Evolutionary conservation across 2,329 filamentous ascomycete species (phyloP), one percentile per base, ranked within the genome.

Genomic region (Emergomyces pasteurianus): DNA sequence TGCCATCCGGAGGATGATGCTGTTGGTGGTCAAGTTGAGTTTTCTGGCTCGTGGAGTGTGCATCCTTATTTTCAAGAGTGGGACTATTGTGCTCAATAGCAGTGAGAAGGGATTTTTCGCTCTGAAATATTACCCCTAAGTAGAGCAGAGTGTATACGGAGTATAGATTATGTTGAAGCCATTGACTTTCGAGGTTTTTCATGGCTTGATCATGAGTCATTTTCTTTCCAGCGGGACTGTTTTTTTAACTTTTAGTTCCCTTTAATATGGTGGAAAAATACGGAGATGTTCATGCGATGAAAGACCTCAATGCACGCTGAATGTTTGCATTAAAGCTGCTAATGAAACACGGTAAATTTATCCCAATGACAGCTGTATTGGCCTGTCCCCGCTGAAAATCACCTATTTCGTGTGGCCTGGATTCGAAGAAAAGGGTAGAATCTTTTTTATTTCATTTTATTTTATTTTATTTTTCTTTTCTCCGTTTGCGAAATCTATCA

Each of bases 51-150:
- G 1, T 82, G 80, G 80, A 78, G 74, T 31, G 74, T 75, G 57
- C 82, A 80, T 62, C 77, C 78, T 1, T 76, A 70, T 63, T 82
- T n/a, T 81, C 67, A 75, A 75, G 65, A 77, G 74, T 1, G 80
- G 80, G 1, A 77, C 76, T 64, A 75, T 82, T 60, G 73, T 81
- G 8, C 67, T 82, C 63, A 81, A 82, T 69, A 79, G 75, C 2
- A 82, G 81, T 61, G 80, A 82, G 70, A 71, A 79, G 6, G 80
- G 80, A 58, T 74, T 75, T 5, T 82, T 78, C 56, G 73, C 78
- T 8, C 72, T 82, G 12, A 81, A 80, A 72, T 64, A 61, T 56
- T 64, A 47, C 58, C 66, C 52, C 43, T 40, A 40, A 21, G 38
- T 57, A 57, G 23, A 43, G 10, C 14, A 10, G 34, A 5, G 7